Conservation (phyloP, 805 yeast genomes). For the Candida cerambycidarum region DNA sequence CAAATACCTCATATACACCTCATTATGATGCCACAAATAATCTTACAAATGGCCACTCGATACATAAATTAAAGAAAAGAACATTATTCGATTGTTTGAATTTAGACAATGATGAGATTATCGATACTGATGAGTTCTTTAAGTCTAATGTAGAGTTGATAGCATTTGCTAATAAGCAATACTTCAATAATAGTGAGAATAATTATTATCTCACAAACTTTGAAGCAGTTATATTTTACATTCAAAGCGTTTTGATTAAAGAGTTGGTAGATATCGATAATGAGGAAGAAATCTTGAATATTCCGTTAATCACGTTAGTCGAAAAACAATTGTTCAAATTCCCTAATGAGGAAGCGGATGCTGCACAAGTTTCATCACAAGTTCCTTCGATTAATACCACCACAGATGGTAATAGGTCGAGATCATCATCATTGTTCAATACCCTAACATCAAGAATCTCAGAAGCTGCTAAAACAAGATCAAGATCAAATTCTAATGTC, state of each 20-base stretch:
- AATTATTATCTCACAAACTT: conserved; percentile 41
- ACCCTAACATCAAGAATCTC: conserved; percentile 30
- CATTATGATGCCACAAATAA: conserved; percentile 11
- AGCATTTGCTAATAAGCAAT: conserved; percentile 24
- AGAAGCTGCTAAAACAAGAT: conserved; percentile 26
- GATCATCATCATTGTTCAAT: conserved; percentile 41
- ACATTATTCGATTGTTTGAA: conserved; percentile 30
- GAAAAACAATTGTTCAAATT: conserved; percentile 28
- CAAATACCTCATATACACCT: conserved; percentile 9
- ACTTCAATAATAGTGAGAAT: conserved; percentile 39
- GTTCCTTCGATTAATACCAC: neutral
- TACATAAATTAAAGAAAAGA: conserved; percentile 17
- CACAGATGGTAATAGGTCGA: conserved; percentile 23
- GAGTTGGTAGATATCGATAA: conserved; percentile 22
- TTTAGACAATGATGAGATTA: conserved; percentile 3
- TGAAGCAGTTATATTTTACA: conserved; percentile 40
- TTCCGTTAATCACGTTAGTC: conserved; percentile 28
- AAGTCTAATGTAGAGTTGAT: conserved; percentile 30
- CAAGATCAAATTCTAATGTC: conserved; percentile 33
- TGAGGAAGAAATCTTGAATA: conserved; percentile 17
- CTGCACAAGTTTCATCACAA: neutral
- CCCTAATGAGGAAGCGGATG: conserved; percentile 17
- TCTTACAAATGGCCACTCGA: too few relatives aligned
- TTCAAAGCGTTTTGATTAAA: conserved; percentile 34
- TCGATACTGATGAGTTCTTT: conserved; percentile 22